Percentiles rank a stretch among this genome's conserved stretches.
These are phyloP conservation scores for Aspergillus brunneoviolaceus DNA, from an alignment of 2,329 filamentous ascomycete species.

Conservation along the genomic window DNA sequence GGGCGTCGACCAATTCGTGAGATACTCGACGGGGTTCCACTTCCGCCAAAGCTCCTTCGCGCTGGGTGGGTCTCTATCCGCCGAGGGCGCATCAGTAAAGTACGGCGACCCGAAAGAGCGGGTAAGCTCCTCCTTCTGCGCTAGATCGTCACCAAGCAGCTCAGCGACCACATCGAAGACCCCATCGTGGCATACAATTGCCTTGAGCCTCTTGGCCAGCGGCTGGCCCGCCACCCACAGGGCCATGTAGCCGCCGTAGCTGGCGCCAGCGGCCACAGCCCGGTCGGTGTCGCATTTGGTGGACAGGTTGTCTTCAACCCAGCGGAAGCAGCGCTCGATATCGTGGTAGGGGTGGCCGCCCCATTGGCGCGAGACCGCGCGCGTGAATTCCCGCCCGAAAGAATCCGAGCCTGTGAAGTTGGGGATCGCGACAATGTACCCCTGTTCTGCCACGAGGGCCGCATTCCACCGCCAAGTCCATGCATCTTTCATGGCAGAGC, in stretches of 20 bases:
- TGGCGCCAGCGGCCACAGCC: conserved; percentile 1
- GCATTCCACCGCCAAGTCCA: conserved; percentile 7
- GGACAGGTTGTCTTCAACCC: background rate
- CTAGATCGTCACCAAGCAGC: background rate
- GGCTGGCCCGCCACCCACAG: background rate
- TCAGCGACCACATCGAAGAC: conserved; percentile 2
- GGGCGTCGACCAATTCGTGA: conserved; percentile 2
- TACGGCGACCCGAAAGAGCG: conserved; percentile 6
- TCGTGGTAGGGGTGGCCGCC: conserved; percentile 2
- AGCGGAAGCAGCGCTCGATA: conserved; percentile 1
- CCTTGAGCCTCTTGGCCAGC: background rate
- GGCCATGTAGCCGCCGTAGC: conserved; percentile 4
- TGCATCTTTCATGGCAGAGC: background rate
- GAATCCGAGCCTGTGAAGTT: conserved; percentile 6
- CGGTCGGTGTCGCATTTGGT: background rate
- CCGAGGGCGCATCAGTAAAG: background rate
- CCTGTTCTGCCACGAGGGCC: background rate
- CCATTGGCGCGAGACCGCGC: background rate
- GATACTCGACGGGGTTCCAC: conserved; percentile 1
- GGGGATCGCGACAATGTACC: conserved; percentile 3
- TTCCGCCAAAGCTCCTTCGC: background rate
- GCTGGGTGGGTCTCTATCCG: background rate
- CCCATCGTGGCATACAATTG: background rate
- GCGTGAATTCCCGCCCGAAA: background rate
- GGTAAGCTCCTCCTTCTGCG: background rate